Percentiles rank a stretch among this genome's conserved stretches.
phyloP scores from a whole-genome alignment of 805 yeast genomes.

The Candida nanaspora region DNA sequence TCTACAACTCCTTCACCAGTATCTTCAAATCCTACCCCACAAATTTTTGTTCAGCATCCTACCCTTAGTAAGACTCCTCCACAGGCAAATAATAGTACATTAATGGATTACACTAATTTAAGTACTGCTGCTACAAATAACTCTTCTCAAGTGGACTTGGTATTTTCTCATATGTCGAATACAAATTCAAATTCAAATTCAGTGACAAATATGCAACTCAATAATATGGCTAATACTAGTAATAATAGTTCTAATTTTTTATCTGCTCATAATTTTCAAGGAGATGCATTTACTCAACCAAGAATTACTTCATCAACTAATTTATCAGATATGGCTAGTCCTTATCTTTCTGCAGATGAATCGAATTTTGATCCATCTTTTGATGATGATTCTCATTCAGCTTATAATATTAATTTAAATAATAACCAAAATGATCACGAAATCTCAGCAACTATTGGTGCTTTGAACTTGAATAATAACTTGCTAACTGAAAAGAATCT shows the following conservation, averaged over 20 bases:
- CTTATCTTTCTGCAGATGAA: constrained; percentile 20
- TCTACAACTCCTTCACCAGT: neutral
- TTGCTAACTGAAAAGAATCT: constrained; percentile 17
- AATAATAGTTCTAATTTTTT: neutral
- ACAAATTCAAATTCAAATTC: neutral
- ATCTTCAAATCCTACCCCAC: neutral
- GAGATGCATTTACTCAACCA: constrained; percentile 10
- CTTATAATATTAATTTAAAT: neutral
- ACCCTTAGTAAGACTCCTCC: neutral
- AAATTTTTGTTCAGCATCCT: neutral
- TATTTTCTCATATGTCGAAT: neutral
- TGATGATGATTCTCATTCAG: constrained; percentile 10
- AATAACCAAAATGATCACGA: constrained; percentile 6
- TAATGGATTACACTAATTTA: neutral
- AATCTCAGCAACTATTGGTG: constrained; percentile 12
- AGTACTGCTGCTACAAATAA: neutral
- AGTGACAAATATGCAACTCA: neutral
- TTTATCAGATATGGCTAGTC: constrained; percentile 20
- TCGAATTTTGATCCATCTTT: constrained; percentile 16
- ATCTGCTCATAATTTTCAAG: constrained; percentile 2
- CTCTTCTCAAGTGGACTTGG: neutral
- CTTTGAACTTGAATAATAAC: constrained; percentile 6
- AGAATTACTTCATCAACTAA: constrained; percentile 8
- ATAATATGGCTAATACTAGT: neutral
- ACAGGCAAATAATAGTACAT: neutral